A percentile compares a stretch with the other conserved stretches of the same genome.
phyloP scores from a whole-genome alignment of 768 basidiomycete species.

The Hydnomerulius pinastri region DNA sequence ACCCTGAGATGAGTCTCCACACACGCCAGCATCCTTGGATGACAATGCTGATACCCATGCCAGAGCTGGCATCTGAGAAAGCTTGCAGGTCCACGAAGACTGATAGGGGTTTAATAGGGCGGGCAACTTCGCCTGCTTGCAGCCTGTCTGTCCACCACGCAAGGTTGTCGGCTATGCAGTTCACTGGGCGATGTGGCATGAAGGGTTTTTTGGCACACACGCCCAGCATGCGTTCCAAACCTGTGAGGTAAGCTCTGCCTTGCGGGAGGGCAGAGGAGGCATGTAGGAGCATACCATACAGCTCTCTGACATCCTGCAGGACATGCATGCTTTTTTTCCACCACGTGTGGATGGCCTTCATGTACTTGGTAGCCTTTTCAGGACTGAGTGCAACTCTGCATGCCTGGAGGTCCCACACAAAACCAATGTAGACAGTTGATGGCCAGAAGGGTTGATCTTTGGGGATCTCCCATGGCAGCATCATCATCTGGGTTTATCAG shows the following conservation, averaged over 20 bases:
- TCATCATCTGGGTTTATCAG: too few relatives aligned
- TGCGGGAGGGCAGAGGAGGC: slow-evolving; percentile 29
- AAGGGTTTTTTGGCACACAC: slow-evolving; percentile 31
- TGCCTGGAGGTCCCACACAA: slow-evolving; percentile 34
- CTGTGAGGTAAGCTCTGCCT: slow-evolving; percentile 41
- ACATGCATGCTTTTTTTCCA: slow-evolving; percentile 18
- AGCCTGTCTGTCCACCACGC: slow-evolving; percentile 33
- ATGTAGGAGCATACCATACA: slow-evolving; percentile 46
- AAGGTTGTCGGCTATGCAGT: slow-evolving; percentile 23
- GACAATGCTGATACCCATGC: not conserved
- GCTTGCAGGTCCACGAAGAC: not conserved
- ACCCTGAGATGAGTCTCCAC: slow-evolving; percentile 10
- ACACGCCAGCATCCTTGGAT: not conserved
- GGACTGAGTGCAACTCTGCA: too few relatives aligned
- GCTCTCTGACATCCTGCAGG: slow-evolving; percentile 33
- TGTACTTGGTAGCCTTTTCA: too few relatives aligned
- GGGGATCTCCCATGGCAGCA: not conserved
- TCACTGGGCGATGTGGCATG: slow-evolving; percentile 21
- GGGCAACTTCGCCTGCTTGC: not conserved
- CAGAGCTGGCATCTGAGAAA: slow-evolving; percentile 14
- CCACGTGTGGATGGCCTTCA: slow-evolving; percentile 31
- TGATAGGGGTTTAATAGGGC: not conserved
- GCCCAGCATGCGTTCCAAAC: slow-evolving; percentile 38
- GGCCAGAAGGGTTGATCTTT: slow-evolving; percentile 34
- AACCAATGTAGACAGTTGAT: slow-evolving; percentile 29